phyloP scores from a whole-genome alignment of 139 green algal species.

The Coccomyxa sp. region DNA sequence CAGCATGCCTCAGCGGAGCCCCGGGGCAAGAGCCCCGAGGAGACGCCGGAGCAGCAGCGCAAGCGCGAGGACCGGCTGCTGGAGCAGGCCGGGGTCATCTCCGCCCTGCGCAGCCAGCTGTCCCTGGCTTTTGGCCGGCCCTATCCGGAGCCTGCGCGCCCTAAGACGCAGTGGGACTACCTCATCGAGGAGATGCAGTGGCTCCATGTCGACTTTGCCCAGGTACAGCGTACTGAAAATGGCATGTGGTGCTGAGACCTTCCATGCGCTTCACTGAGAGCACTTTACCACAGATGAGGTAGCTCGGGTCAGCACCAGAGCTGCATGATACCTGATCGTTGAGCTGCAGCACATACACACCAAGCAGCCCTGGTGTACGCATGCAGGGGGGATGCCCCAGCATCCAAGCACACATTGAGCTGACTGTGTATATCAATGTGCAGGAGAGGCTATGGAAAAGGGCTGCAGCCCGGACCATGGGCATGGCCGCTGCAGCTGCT shows the following conservation, averaged over 20 bases:
- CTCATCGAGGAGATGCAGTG: constrained; percentile 58
- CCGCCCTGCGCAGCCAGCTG: constrained; percentile 31
- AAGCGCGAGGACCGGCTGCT: constrained; percentile 4
- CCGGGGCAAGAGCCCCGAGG: no score
- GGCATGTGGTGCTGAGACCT: no score
- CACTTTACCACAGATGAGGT: no score
- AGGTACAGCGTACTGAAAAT: no score
- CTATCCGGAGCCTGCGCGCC: constrained; percentile 32
- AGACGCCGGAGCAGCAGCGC: not conserved
- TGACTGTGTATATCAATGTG: not conserved
- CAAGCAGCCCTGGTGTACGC: no score
- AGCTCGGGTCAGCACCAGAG: no score
- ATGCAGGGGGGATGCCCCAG: no score
- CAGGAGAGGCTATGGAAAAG: constrained; percentile 65
- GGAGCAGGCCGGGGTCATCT: constrained; percentile 3
- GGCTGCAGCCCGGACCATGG: constrained; percentile 30
- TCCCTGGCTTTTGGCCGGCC: constrained; percentile 37
- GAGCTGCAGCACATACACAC: no score
- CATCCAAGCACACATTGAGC: no score
- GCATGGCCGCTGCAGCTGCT: constrained; percentile 25
- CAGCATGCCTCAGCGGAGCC: no score
- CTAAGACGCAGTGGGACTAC: constrained; percentile 43
- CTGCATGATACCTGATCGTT: no score
- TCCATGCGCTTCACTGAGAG: no score
- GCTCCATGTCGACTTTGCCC: constrained; percentile 60